Evolutionary conservation across 768 basidiomycete genomes (phyloP).

Genomic region (Podaxis sp.): DNA sequence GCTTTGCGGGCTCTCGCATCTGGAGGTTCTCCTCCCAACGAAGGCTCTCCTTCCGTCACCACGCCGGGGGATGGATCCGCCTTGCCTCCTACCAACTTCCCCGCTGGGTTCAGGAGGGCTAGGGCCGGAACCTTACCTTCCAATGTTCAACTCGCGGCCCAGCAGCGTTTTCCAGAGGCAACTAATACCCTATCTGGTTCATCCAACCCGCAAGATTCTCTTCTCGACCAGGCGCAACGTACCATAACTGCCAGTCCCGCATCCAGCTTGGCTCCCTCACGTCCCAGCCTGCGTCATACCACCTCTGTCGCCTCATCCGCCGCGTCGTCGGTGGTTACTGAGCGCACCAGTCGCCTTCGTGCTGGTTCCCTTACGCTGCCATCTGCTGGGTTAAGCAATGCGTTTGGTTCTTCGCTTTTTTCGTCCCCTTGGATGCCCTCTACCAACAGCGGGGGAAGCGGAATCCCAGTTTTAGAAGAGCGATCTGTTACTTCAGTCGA

Average conservation of each 20-base stretch:
- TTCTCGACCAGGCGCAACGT: constrained; percentile 51
- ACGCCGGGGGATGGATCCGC: constrained; percentile 57
- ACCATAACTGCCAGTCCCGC: constrained; percentile 46
- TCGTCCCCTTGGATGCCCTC: constrained; percentile 86
- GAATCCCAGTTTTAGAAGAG: constrained; percentile 74
- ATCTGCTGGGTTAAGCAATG: constrained; percentile 71
- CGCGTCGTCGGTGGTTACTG: constrained; percentile 49
- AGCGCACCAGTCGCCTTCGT: constrained; percentile 81
- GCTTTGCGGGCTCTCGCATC: constrained; percentile 72
- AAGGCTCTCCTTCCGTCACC: constrained; percentile 55
- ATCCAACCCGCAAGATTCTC: constrained; percentile 28
- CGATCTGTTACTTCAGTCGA: constrained; percentile 80
- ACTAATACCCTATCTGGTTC: constrained; percentile 49
- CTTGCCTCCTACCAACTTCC: constrained; percentile 73
- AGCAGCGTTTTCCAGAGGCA: constrained; percentile 68
- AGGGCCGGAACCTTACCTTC: constrained; percentile 98
- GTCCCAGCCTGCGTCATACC: constrained; percentile 75
- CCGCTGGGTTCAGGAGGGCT: constrained; percentile 88
- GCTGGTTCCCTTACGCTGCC: constrained; percentile 93
- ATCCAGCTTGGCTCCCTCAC: constrained; percentile 42
- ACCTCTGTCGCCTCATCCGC: constrained; percentile 62
- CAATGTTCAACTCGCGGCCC: constrained; percentile 86
- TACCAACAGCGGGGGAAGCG: constrained; percentile 49
- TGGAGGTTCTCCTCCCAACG: constrained; percentile 73
- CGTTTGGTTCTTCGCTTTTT: constrained; percentile 88